A percentile compares a stretch with the other conserved stretches of the same genome.
Conservation (phyloP, 148 eudicot species). For the Camellia japonica region DNA sequence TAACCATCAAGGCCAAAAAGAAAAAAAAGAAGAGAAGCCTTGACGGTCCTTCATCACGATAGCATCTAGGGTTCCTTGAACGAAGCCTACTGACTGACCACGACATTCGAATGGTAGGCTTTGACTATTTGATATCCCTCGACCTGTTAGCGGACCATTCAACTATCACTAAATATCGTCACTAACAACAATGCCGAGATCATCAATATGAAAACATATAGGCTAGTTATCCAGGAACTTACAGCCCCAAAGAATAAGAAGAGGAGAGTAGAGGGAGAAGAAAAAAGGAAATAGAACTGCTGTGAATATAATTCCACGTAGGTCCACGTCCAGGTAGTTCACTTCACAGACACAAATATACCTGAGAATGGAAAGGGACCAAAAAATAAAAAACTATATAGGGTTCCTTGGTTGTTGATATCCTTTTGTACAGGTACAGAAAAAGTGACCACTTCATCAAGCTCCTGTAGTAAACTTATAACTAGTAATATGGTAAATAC, state of each 20-base stretch:
- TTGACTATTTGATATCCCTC: too few relatives aligned
- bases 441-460: too few relatives aligned
- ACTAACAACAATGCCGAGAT: too few relatives aligned
- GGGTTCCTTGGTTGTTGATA: background rate
- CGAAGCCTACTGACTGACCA: too few relatives aligned
- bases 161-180: too few relatives aligned
- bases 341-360: background rate
- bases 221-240: background rate
- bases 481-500: background rate
- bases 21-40: background rate
- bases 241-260: too few relatives aligned
- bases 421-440: too few relatives aligned
- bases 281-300: background rate
- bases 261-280: background rate
- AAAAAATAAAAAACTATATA: background rate
- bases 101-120: too few relatives aligned
- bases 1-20: background rate
- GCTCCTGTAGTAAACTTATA: background rate
- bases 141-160: too few relatives aligned
- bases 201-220: background rate
- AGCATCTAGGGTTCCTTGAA: too few relatives aligned
- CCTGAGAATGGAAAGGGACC: background rate
- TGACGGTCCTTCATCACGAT: too few relatives aligned
- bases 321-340: background rate
- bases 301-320: background rate